Evolutionary conservation across 495 filamentous ascomycete genomes (phyloP).

Genomic region (Cercophora scortea): DNA sequence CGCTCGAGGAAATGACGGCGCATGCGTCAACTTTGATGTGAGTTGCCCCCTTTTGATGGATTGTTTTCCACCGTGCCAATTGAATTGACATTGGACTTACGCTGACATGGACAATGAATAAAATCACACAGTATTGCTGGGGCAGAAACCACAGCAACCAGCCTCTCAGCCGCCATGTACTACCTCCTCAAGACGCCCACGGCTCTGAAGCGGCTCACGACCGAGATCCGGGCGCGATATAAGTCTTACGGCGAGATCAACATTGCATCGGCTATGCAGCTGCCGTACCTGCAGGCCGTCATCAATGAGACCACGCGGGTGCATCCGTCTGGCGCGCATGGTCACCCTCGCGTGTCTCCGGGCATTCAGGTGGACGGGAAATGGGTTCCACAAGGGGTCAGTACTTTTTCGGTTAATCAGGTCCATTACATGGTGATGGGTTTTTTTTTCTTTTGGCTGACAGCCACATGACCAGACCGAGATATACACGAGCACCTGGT

Average conservation of each 20-base stretch:
- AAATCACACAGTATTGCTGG: not conserved
- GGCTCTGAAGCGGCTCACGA: not conserved
- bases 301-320: not conserved
- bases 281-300: slow-evolving; percentile 1
- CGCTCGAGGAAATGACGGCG: not conserved
- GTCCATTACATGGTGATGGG: too few species aligned
- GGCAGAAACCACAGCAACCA: not conserved
- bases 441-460: too few species aligned
- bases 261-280: not conserved
- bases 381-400: not conserved
- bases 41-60: not conserved
- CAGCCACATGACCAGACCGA: not conserved
- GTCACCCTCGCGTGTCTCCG: not conserved
- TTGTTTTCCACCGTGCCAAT: too few species aligned
- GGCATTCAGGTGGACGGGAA: not conserved
- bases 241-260: not conserved
- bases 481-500: not conserved
- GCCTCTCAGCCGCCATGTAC: not conserved
- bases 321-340: not conserved
- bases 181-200: not conserved
- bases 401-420: not conserved
- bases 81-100: too few species aligned
- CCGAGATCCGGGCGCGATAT: not conserved
- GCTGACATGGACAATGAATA: not conserved
- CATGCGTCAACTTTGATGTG: not conserved